Evolutionary conservation across 495 filamentous ascomycete species (phyloP).

Genomic region (Neurospora discreta): DNA sequence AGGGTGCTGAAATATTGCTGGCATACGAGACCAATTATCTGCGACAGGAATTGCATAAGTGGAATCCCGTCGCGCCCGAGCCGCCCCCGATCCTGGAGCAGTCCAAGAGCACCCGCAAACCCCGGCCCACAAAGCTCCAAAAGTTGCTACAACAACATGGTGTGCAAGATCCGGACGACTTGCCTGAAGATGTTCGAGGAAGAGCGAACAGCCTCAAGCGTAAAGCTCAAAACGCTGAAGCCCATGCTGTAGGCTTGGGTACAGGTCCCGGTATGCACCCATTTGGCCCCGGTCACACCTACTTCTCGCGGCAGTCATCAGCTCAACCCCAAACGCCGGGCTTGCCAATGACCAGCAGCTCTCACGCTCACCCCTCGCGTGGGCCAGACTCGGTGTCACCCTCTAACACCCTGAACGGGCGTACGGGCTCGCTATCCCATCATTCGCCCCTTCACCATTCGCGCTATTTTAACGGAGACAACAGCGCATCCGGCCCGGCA

Average conservation of each 20-base stretch:
- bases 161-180: slow-evolving; percentile 75
- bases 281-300: slow-evolving; percentile 22
- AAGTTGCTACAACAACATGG: slow-evolving; percentile 85
- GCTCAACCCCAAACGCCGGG: slow-evolving; percentile 31
- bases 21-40: slow-evolving; percentile 95
- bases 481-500: slow-evolving; percentile 18
- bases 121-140: slow-evolving; percentile 92
- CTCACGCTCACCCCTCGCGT: slow-evolving; percentile 20
- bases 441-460: slow-evolving; percentile 20
- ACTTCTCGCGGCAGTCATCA: slow-evolving; percentile 25
- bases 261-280: slow-evolving; percentile 26
- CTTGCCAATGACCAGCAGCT: slow-evolving; percentile 17
- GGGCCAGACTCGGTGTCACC: slow-evolving; percentile 16
- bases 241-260: slow-evolving; percentile 19
- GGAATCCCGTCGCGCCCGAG: slow-evolving; percentile 83
- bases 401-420: slow-evolving; percentile 22
- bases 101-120: slow-evolving; percentile 91
- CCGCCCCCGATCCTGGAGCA: slow-evolving; percentile 72
- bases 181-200: slow-evolving; percentile 66
- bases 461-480: slow-evolving; percentile 27
- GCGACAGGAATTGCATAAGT: slow-evolving; percentile 89
- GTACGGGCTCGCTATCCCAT: slow-evolving; percentile 8
- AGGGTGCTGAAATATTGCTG: slow-evolving; percentile 90
- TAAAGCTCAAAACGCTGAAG: slow-evolving; percentile 40
- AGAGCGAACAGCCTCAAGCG: slow-evolving; percentile 58